A percentile compares a stretch with the other conserved stretches of the same genome.
phyloP scores from a whole-genome alignment of 768 basidiomycete genomes.

The Leccinum variicolor region DNA sequence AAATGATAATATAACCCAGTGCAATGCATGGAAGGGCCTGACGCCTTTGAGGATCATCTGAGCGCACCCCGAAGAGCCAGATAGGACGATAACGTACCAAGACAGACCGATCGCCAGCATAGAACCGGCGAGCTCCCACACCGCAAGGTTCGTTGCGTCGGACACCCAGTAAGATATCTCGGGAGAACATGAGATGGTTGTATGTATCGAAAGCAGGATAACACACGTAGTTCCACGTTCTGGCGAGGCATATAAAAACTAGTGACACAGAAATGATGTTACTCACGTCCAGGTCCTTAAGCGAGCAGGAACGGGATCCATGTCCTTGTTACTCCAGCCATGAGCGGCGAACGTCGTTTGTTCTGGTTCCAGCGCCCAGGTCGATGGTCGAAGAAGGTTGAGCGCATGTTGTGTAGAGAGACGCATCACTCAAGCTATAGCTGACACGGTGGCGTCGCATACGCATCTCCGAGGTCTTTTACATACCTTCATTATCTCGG shows the following conservation, averaged over 20 bases:
- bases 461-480: slow-evolving; percentile 5
- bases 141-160: slow-evolving; percentile 39
- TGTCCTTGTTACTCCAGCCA: slow-evolving; percentile 70
- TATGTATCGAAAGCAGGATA: slow-evolving; percentile 31
- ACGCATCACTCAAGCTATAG: slow-evolving; percentile 6
- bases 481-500: slow-evolving; percentile 6
- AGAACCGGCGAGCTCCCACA: slow-evolving; percentile 54
- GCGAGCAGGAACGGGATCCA: slow-evolving; percentile 67
- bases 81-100: slow-evolving; percentile 38
- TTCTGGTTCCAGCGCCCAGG: slow-evolving; percentile 19
- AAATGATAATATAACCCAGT: slow-evolving; percentile 69
- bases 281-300: slow-evolving; percentile 56
- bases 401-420: not conserved
- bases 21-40: slow-evolving; percentile 70
- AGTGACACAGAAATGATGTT: not conserved
- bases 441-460: not conserved
- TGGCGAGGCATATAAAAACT: not conserved
- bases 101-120: slow-evolving; percentile 75
- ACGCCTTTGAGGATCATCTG: slow-evolving; percentile 37
- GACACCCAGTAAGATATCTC: slow-evolving; percentile 31
- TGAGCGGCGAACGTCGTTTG: slow-evolving; percentile 54
- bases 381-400: slow-evolving; percentile 16
- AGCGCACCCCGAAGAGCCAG: not conserved
- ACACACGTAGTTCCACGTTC: slow-evolving; percentile 65
- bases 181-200: slow-evolving; percentile 12